Conservation (phyloP, 2,329 filamentous ascomycete genomes). For the Aureobasidium sp. region DNA sequence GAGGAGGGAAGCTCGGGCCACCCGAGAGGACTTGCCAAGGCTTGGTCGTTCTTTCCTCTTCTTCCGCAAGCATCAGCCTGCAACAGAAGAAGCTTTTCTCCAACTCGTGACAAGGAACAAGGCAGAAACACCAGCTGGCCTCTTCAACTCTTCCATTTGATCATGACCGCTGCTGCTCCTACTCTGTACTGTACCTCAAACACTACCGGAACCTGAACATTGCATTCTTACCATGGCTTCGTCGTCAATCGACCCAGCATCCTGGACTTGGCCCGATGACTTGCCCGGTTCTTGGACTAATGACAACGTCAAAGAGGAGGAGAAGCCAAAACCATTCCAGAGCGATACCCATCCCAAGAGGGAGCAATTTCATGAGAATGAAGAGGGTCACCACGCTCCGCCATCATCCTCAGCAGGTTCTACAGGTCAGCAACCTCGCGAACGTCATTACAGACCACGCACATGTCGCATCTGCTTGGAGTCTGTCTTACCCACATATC, state of each 20-base stretch:
- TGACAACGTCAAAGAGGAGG: not conserved
- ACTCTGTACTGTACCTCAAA: not conserved
- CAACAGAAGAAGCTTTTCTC: conserved; percentile 1
- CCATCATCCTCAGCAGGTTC: not conserved
- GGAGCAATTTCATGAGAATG: not conserved
- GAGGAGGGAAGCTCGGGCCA: not conserved
- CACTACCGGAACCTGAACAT: not conserved
- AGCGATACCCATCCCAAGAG: conserved; percentile 17
- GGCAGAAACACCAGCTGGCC: conserved; percentile 11
- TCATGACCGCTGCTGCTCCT: conserved; percentile 2
- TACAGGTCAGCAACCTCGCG: not conserved
- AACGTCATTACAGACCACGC: conserved; percentile 55
- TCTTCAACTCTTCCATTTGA: conserved; percentile 1
- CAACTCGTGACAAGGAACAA: not conserved
- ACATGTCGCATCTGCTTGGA: conserved; percentile 90
- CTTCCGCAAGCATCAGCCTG: not conserved
- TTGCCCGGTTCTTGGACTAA: conserved; percentile 30
- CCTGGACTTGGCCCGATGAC: conserved; percentile 43
- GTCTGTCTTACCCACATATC: conserved; percentile 53
- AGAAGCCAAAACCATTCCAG: not conserved
- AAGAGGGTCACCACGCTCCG: not conserved
- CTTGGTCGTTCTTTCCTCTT: not conserved
- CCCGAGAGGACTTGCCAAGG: not conserved
- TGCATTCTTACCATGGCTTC: conserved; percentile 32
- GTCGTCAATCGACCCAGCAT: conserved; percentile 26